Evolutionary conservation across 1,284 basidiomycete genomes (phyloP), one percentile per base, ranked within the genome.

Genomic region (Tilletiopsis washingtonensis): DNA sequence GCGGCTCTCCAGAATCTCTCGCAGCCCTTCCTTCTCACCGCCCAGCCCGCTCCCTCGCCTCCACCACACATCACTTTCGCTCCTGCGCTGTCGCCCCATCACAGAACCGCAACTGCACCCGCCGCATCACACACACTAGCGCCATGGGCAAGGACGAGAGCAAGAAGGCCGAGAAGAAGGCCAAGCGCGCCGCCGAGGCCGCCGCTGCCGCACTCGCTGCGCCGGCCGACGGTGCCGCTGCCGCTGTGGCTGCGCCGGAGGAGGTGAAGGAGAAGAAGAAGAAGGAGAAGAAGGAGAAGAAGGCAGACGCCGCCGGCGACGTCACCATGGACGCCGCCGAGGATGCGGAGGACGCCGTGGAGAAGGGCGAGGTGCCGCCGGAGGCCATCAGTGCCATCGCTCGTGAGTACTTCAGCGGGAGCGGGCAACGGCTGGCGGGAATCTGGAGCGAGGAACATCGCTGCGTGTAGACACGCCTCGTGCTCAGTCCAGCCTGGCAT

Each of bases 91-190:
- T n/a, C n/a, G n/a, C n/a, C n/a, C n/a, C n/a, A n/a, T n/a, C n/a
- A n/a, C n/a, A n/a, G n/a, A n/a, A n/a, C n/a, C n/a, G n/a, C n/a
- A n/a, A n/a, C n/a, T n/a, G n/a, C n/a, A n/a, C n/a, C n/a, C n/a
- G n/a, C n/a, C n/a, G n/a, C n/a, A n/a, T n/a, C n/a, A n/a, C n/a
- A n/a, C n/a, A n/a, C n/a, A n/a, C n/a, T n/a, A n/a, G n/a, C n/a
- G n/a, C n/a, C 14, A 66, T 68, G 61, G 61, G 51, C 37, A 69
- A 61, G 42, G 63, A 62, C 55, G 63, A 64, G 51, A 25, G 48
- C 17, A 67, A 64, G 55, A 63, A 63, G 56, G 63, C n/a, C 7
- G 38, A 63, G 44, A 67, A 67, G 50, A 66, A 64, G 56, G 57
- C 60, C 29, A 57, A 55, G 49, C 49, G 58, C 40, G 57, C 60